These are phyloP conservation scores for Dendrocalamus sinicus DNA, from an alignment of 176 grass and related monocot genomes.

Conservation along the genomic window DNA sequence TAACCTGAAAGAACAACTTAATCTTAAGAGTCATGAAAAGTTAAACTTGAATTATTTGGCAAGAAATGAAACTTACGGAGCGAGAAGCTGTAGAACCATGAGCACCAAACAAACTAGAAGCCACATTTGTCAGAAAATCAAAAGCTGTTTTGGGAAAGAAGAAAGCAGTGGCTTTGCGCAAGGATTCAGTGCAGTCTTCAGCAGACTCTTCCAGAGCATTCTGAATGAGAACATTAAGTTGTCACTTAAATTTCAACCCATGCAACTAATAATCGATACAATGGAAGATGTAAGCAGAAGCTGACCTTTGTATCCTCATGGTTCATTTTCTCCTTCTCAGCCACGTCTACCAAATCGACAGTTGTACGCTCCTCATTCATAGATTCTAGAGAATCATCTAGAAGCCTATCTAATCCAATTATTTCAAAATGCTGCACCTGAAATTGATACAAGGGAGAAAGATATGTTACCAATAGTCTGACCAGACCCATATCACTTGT, in stretches of 20 bases:
- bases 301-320: constrained; percentile 55
- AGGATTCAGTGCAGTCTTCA: constrained; percentile 60
- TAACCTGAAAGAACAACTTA: constrained; percentile 54
- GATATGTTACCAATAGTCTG: constrained; percentile 31
- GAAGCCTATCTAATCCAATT: constrained; percentile 74
- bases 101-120: constrained; percentile 67
- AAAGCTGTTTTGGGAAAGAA: constrained; percentile 62
- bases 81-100: constrained; percentile 46
- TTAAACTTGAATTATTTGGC: neutral
- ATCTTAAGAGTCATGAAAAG: constrained; percentile 34
- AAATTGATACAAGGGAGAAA: constrained; percentile 38
- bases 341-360: constrained; percentile 35
- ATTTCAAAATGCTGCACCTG: constrained; percentile 90
- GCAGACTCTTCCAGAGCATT: constrained; percentile 56
- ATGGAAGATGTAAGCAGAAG: constrained; percentile 3
- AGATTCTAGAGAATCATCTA: constrained; percentile 53
- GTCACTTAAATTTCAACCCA: constrained; percentile 23
- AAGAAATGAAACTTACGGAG: constrained; percentile 56
- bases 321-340: constrained; percentile 56
- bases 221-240: constrained; percentile 40
- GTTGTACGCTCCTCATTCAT: constrained; percentile 46
- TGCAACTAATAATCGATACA: constrained; percentile 20
- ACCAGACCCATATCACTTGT: neutral
- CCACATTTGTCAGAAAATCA: constrained; percentile 71
- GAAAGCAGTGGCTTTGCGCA: constrained; percentile 60